Percentiles rank a stretch among this genome's conserved stretches.
phyloP scores from a whole-genome alignment of 1,284 basidiomycete genomes.

The Heterobasidion irregulare region DNA sequence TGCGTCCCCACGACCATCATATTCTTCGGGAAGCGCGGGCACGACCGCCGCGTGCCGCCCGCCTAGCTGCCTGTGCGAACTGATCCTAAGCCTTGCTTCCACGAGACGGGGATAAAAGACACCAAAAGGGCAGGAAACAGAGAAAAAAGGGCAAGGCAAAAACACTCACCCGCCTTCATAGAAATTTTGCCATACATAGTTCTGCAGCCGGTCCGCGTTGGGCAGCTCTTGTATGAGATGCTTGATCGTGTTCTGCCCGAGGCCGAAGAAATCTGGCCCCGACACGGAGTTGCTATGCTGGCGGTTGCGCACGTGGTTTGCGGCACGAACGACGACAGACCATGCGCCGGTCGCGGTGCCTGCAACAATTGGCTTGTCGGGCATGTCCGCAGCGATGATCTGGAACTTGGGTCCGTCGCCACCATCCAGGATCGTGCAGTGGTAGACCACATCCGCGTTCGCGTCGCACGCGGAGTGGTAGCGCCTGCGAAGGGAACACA shows the following conservation, averaged over 20 bases:
- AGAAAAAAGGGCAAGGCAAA: slow-evolving; percentile 6
- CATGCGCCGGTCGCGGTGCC: slow-evolving; percentile 81
- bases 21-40: slow-evolving; percentile 66
- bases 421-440: slow-evolving; percentile 75
- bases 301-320: slow-evolving; percentile 67
- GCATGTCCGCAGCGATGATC: slow-evolving; percentile 61
- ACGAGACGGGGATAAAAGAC: neutral
- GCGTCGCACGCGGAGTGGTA: slow-evolving; percentile 70
- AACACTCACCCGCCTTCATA: slow-evolving; percentile 68
- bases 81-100: neutral
- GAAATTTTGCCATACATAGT: slow-evolving; percentile 80
- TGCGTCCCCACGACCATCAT: slow-evolving; percentile 25
- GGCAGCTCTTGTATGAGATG: slow-evolving; percentile 75
- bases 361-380: slow-evolving; percentile 61
- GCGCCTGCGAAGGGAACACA: slow-evolving; percentile 32
- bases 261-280: slow-evolving; percentile 77
- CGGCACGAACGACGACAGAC: slow-evolving; percentile 71
- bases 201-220: slow-evolving; percentile 55
- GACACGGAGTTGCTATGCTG: slow-evolving; percentile 79
- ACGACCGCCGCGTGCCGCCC: slow-evolving; percentile 72
- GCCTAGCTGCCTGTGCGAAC: slow-evolving; percentile 51
- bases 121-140: slow-evolving; percentile 7
- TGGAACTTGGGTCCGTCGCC: slow-evolving; percentile 77
- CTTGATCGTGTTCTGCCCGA: slow-evolving; percentile 79
- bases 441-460: slow-evolving; percentile 58